Conservation (phyloP, 2,329 filamentous ascomycete species). For the Ceratocystis cacaofunesta region DNA sequence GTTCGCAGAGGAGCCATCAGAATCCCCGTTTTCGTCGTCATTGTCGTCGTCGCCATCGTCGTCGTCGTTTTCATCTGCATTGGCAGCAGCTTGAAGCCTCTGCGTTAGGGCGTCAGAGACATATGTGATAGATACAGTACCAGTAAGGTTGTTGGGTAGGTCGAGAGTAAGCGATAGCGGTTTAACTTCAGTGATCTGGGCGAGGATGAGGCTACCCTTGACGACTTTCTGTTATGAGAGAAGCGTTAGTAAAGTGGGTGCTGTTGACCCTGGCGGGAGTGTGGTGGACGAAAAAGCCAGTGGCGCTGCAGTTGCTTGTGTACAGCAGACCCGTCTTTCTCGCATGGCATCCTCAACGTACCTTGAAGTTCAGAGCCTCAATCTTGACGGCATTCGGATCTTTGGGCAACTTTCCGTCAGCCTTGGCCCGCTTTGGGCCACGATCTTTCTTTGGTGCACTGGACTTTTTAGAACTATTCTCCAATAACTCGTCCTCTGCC, state of each 20-base stretch:
- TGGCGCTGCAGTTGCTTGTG: not conserved
- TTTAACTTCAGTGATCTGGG: slow-evolving; percentile 70
- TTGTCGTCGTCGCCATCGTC: slow-evolving; percentile 39
- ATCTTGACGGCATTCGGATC: slow-evolving; percentile 51
- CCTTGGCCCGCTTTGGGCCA: slow-evolving; percentile 30
- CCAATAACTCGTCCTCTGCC: slow-evolving; percentile 49
- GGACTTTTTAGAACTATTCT: slow-evolving; percentile 7
- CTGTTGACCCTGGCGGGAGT: not conserved
- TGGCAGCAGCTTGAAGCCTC: slow-evolving; percentile 53
- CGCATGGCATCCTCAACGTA: slow-evolving; percentile 26
- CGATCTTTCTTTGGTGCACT: slow-evolving; percentile 11
- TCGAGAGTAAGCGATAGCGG: slow-evolving; percentile 64
- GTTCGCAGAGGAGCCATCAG: slow-evolving; percentile 36
- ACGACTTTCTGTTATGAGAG: slow-evolving; percentile 49
- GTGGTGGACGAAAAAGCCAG: not conserved
- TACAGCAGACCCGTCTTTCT: not conserved
- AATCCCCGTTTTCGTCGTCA: slow-evolving; percentile 36
- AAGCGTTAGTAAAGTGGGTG: not conserved
- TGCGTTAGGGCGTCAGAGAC: slow-evolving; percentile 67
- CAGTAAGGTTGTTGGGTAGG: slow-evolving; percentile 82
- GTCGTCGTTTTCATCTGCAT: slow-evolving; percentile 37
- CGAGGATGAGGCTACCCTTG: slow-evolving; percentile 75
- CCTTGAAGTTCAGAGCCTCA: slow-evolving; percentile 81
- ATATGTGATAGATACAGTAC: slow-evolving; percentile 83
- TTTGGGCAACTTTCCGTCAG: slow-evolving; percentile 29